Evolutionary conservation across 2,329 filamentous ascomycete genomes (phyloP), one percentile per base, ranked within the genome.

Genomic region (Ampelomyces quisqualis): DNA sequence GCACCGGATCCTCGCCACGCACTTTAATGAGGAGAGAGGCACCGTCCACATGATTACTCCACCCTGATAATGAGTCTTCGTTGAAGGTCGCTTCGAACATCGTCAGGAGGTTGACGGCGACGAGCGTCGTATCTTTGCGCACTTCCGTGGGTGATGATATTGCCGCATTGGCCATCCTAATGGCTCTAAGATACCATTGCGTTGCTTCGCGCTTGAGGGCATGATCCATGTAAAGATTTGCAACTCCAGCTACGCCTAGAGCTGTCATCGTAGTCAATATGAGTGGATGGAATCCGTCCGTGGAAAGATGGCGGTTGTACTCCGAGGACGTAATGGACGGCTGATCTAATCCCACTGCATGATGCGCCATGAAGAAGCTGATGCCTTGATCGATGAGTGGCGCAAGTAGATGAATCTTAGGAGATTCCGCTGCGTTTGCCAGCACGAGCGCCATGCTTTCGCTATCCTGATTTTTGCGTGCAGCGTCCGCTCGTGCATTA

Each of bases 41-140:
- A 13, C 68, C 68, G 7, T 62, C 50, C n/a, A 70, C 59, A 38
- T 70, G 68, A 20, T 61, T 60, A 21, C 43, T 54, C 60, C 62
- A 70, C 4, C 58, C 60, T n/a, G 38, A 27, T 1, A 70, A 39
- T 1, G 59, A 57, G 6, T 47, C 45, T 2, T 64, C 51, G 28
- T 65, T 65, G 14, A 44, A 58, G 4, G 62, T 64, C 5, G 63
- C 57, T 43, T 70, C 68, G 30, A 65, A 68, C 29, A 65, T 49
- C 15, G 59, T 55, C 2, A 68, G 46, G 1, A 65, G 44, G 3
- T 63, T 60, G 4, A 64, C 62, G 0, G 63, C 57, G 0, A 64
- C 42, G 1, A 68, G 42, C 2, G 63, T 67, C n/a, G 51, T 62
- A 15, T 68, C 65, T 3, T 51, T 62, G 8, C 26, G 24, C 2